These are phyloP conservation scores for Penicillium chermesinum DNA, from an alignment of 495 filamentous ascomycete species.

Conservation along the genomic window DNA sequence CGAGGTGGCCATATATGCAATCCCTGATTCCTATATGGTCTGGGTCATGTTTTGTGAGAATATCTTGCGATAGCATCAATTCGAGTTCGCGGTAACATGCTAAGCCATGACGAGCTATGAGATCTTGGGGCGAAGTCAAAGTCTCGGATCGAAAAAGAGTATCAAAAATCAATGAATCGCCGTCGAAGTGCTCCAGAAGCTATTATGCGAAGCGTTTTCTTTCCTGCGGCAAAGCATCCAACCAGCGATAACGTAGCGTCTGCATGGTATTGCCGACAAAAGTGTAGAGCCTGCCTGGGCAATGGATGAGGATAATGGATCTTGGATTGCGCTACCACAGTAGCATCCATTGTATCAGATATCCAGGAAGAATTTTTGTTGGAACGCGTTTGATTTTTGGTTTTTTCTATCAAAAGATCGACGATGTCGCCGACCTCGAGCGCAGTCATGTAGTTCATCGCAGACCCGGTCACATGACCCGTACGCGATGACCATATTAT, in stretches of 20 bases:
- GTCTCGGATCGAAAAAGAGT: constrained; percentile 55
- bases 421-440: not conserved
- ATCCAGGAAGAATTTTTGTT: no score
- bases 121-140: constrained; percentile 50
- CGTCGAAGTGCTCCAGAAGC: constrained; percentile 62
- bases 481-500: not conserved
- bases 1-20: constrained; percentile 54
- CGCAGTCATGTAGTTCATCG: constrained; percentile 7
- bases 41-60: constrained; percentile 54
- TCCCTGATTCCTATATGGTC: constrained; percentile 62
- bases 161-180: constrained; percentile 61
- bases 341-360: constrained; percentile 1
- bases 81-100: constrained; percentile 53
- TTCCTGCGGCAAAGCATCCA: constrained; percentile 64
- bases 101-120: constrained; percentile 51
- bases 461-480: constrained; percentile 17
- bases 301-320: not conserved
- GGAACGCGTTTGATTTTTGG: no score
- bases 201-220: constrained; percentile 65
- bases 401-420: no score
- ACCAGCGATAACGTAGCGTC: constrained; percentile 62
- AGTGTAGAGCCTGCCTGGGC: not conserved
- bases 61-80: constrained; percentile 49
- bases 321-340: not conserved
- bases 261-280: constrained; percentile 13